Percentiles rank a stretch among this genome's conserved stretches.
Conservation (phyloP, 176 grass and related monocot genomes). For the Juncus effusus region DNA sequence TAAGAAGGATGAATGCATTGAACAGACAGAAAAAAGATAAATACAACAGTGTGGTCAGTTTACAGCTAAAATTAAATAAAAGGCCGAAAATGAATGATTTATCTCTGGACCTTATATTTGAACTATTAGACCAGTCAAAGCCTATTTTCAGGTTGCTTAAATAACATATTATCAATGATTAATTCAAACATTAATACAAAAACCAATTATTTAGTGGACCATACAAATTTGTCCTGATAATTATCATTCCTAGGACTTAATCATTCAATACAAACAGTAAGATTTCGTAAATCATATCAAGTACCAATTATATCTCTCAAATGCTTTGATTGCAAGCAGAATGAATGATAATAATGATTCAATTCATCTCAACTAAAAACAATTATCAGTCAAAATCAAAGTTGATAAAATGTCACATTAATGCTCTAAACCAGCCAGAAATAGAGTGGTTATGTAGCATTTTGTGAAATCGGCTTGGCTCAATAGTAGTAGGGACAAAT, state of each 20-base stretch:
- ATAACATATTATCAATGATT: conserved; percentile 12
- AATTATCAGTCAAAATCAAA: conserved; percentile 13
- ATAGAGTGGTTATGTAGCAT: conserved; percentile 4
- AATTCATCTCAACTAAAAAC: too few species aligned
- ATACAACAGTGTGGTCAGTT: not conserved
- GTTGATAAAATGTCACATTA: conserved; percentile 29
- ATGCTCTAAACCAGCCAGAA: conserved; percentile 17
- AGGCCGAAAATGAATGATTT: conserved; percentile 1
- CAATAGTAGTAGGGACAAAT: conserved; percentile 2
- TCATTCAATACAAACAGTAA: not conserved
- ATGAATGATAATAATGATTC: too few species aligned
- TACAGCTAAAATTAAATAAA: conserved; percentile 19
- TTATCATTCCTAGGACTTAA: conserved; percentile 19
- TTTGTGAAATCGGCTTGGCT: not conserved
- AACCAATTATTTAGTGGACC: conserved; percentile 14
- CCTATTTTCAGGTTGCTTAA: not conserved
- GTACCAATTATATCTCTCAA: not conserved
- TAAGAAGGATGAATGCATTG: conserved; percentile 12
- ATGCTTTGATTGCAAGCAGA: too few species aligned
- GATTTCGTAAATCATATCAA: conserved; percentile 13
- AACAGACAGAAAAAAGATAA: conserved; percentile 14
- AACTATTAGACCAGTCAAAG: conserved; percentile 12
- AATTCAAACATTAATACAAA: conserved; percentile 5
- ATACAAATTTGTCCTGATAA: conserved; percentile 8
- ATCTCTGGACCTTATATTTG: not conserved